Evolutionary conservation across 1,284 basidiomycete genomes (phyloP).

Genomic region (Pseudozyma tsukubaensis): DNA sequence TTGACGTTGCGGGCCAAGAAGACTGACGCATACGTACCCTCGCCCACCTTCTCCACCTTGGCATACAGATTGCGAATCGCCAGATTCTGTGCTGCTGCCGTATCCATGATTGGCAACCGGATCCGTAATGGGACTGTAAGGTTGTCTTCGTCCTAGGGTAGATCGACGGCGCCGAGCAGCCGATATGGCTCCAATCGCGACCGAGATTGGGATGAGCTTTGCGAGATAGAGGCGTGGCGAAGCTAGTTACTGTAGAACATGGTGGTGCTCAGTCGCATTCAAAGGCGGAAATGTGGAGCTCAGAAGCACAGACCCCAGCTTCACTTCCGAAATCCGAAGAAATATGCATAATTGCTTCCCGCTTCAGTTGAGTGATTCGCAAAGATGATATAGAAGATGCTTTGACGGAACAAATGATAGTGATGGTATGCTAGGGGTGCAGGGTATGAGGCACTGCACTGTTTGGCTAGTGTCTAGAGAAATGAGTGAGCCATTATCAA

Average conservation of each 20-base stretch:
- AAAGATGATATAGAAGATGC: too few relatives aligned
- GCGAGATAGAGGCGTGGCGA: neutral
- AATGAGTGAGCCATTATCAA: too few relatives aligned
- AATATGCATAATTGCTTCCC: too few relatives aligned
- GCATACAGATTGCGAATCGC: slow-evolving; percentile 53
- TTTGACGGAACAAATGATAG: too few relatives aligned
- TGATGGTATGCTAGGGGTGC: too few relatives aligned
- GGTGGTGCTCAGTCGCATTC: neutral
- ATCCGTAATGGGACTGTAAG: neutral
- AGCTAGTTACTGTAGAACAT: too few relatives aligned
- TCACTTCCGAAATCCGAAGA: slow-evolving; percentile 3
- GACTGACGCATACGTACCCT: slow-evolving; percentile 97
- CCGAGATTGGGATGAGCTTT: neutral
- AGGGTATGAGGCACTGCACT: neutral
- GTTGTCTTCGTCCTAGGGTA: too few relatives aligned
- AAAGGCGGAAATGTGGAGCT: slow-evolving; percentile 1
- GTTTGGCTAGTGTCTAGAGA: too few relatives aligned
- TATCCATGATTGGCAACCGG: slow-evolving; percentile 59
- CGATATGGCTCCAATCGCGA: slow-evolving; percentile 4
- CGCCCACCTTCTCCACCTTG: slow-evolving; percentile 73
- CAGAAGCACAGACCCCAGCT: neutral
- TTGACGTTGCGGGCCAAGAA: slow-evolving; percentile 74
- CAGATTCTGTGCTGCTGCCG: slow-evolving; percentile 52
- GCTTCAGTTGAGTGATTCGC: neutral
- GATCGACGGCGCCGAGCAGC: neutral